Evolutionary conservation across 169 alveolate genomes (phyloP), one percentile per base, ranked within the genome.

Genomic region (Plasmodium gallinaceum): DNA sequence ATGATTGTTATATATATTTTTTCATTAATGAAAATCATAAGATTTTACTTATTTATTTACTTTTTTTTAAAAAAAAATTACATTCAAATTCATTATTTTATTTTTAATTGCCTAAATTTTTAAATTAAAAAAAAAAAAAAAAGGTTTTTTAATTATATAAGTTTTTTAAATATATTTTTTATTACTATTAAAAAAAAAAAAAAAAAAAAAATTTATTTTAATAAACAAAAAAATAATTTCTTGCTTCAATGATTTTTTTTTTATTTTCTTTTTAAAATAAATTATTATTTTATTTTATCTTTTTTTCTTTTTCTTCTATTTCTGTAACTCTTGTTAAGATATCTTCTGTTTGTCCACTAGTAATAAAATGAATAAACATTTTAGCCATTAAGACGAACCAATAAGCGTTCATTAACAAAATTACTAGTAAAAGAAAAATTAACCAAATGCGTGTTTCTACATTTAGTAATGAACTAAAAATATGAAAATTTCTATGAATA

Each of bases 381-480:
- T 93, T 93, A 48, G 72, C 91, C 95, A 93, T 93, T 46, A 93
- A 32, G 16, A 87, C 91, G 65, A 93, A 88, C 95, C 95, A 93
- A 46, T 93, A 93, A 14, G 86, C 74, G 64, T 93, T 93, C 95
- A 93, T 91, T 20, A 93, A 65, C 18, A 92, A 70, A 66, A 89
- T 90, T 0, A 93, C 92, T 20, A 93, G 92, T 4, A 93, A 60
- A 39, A 93, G 62, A 73, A 90, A 93, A 7, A 74, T 88, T 6
- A 93, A 66, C 94, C 88, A 93, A 42, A 88, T 88, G 39, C 88
- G 72, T 20, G 93, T 92, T 52, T 89, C 93, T 6, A 73, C 76
- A 48, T 88, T 92, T 12, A 91, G 60, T 18, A 69, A 20, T 70
- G 90, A 72, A 18, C 62, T 86, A 61, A 78, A 85, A 54, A 71